These are phyloP conservation scores for Paraurostyla sp. DNA, from an alignment of 73 alveolate species.

Conservation along the genomic window DNA sequence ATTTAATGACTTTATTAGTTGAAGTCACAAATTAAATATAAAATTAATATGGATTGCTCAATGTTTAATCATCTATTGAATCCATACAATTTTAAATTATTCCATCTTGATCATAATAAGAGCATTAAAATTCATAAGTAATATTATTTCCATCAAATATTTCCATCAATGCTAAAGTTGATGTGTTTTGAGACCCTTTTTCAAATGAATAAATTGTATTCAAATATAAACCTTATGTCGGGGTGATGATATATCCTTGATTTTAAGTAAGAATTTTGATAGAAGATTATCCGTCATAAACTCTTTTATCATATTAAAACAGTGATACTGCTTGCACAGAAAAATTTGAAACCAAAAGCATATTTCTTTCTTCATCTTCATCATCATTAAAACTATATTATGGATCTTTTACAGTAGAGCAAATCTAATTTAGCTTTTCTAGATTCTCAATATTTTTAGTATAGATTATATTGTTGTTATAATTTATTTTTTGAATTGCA, in stretches of 20 bases:
- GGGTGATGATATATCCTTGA: background rate
- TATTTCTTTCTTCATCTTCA: too few relatives aligned
- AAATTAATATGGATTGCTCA: background rate
- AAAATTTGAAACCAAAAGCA: too few relatives aligned
- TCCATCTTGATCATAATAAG: background rate
- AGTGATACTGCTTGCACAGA: background rate
- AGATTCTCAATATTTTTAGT: too few relatives aligned
- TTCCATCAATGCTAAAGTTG: background rate
- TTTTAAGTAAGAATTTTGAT: background rate
- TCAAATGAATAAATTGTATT: background rate
- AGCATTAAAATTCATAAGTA: background rate
- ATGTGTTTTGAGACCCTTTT: background rate
- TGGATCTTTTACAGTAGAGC: too few relatives aligned
- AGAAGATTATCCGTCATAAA: background rate
- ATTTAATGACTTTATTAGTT: background rate
- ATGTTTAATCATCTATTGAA: background rate
- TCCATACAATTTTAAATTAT: background rate
- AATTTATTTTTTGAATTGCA: too few relatives aligned
- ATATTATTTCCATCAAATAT: background rate
- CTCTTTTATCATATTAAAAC: background rate
- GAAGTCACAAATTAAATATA: slow-evolving; percentile 4
- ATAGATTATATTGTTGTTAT: too few relatives aligned
- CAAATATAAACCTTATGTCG: background rate
- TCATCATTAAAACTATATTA: too few relatives aligned
- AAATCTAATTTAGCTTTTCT: too few relatives aligned